These are phyloP conservation scores for Rhytidiadelphus loreus DNA, from an alignment of 225 moss, liverwort and hornwort species.

Conservation along the genomic window DNA sequence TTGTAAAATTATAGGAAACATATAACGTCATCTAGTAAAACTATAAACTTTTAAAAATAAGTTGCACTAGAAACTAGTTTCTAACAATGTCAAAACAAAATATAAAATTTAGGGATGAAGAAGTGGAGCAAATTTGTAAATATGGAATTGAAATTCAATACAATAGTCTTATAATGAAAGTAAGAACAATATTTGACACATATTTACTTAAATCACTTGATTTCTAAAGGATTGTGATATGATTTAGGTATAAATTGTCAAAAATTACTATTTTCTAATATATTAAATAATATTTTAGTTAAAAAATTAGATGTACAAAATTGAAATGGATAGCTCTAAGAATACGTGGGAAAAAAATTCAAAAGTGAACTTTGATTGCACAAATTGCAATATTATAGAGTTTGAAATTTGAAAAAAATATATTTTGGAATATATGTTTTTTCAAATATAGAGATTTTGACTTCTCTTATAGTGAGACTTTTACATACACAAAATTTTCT, in stretches of 20 bases:
- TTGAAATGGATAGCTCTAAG: neutral
- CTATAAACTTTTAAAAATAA: neutral
- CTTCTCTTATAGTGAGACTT: neutral
- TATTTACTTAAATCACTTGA: neutral
- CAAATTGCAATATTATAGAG: neutral
- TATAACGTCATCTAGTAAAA: neutral
- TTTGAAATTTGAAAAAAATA: neutral
- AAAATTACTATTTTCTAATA: neutral
- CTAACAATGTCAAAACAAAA: neutral
- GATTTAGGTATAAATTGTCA: fast-evolving
- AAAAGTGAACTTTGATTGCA: fast-evolving
- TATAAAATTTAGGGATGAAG: neutral
- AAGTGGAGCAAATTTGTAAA: neutral
- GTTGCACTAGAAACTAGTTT: neutral
- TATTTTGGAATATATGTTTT: too few species aligned
- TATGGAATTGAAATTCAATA: neutral
- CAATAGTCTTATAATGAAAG: neutral
- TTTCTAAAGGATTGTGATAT: fast-evolving
- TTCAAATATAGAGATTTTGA: neutral
- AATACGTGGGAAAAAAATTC: neutral
- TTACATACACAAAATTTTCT: fast-evolving
- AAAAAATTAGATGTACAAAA: neutral
- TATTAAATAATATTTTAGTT: neutral
- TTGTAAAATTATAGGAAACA: neutral
- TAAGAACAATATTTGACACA: neutral